phyloP scores from a whole-genome alignment of 2,329 filamentous ascomycete species.

The Xylaria polymorpha region DNA sequence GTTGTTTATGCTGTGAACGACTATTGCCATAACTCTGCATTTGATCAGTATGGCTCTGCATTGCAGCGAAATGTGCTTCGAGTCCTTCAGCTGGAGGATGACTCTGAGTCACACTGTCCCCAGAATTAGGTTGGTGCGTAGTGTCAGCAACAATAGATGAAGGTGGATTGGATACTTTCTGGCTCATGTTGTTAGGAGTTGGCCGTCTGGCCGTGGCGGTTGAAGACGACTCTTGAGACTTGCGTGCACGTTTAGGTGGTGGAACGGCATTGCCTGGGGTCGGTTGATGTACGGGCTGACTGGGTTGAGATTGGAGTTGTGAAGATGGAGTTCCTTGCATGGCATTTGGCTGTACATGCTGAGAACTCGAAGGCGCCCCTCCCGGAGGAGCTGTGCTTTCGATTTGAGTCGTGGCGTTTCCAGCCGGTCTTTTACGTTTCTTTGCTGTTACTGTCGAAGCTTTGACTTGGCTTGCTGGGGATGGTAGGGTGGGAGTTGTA shows the following conservation, averaged over 20 bases:
- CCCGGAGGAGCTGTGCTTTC: constrained; percentile 33
- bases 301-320: constrained; percentile 38
- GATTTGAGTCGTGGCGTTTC: constrained; percentile 37
- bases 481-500: constrained; percentile 30
- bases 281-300: constrained; percentile 42
- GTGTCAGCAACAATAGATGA: constrained; percentile 38
- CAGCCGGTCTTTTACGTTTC: constrained; percentile 50
- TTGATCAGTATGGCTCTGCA: constrained; percentile 46
- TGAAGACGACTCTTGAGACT: constrained; percentile 46
- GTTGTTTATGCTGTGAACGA: constrained; percentile 46
- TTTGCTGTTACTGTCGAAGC: constrained; percentile 49
- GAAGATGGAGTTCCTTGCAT: constrained; percentile 37
- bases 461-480: constrained; percentile 46
- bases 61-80: constrained; percentile 47
- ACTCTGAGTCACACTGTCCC: constrained; percentile 37
- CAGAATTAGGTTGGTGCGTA: constrained; percentile 39
- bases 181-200: constrained; percentile 42
- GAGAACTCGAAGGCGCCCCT: constrained; percentile 32
- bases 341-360: constrained; percentile 38
- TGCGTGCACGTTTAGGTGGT: constrained; percentile 47
- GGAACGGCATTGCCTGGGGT: constrained; percentile 38
- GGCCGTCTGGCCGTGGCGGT: constrained; percentile 42
- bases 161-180: constrained; percentile 40
- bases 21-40: constrained; percentile 42
- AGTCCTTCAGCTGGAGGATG: constrained; percentile 46